phyloP scores from a whole-genome alignment of 1,284 basidiomycete genomes.

The Melampsora occidentalis region DNA sequence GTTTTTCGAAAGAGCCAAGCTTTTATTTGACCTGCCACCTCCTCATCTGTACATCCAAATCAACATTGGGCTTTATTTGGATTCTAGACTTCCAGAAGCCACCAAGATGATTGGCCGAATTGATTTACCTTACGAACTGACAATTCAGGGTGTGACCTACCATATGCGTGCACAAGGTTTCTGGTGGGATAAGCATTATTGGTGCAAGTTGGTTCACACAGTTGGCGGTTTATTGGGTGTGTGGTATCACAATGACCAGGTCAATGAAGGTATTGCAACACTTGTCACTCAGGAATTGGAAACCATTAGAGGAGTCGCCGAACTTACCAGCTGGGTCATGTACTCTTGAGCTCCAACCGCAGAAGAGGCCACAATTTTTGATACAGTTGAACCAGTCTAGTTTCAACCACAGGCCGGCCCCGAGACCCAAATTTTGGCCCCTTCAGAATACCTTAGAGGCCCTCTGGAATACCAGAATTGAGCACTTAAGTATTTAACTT shows the following conservation, averaged over 20 bases:
- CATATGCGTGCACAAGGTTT: neutral
- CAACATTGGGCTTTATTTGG: neutral
- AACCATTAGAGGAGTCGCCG: neutral
- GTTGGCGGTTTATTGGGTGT: neutral
- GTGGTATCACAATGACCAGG: neutral
- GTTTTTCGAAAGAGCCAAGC: no score
- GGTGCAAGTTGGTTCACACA: neutral
- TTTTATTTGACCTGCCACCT: no score
- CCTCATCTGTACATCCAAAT: no score
- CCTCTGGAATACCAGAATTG: no score
- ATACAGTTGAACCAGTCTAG: no score
- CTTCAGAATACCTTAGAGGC: no score
- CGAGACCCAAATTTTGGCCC: no score
- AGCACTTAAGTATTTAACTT: no score
- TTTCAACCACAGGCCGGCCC: no score
- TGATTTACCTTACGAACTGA: neutral
- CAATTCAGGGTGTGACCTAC: neutral
- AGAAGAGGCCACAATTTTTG: neutral
- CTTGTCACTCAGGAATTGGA: neutral
- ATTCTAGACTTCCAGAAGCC: neutral
- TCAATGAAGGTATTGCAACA: neutral
- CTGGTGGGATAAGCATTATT: neutral
- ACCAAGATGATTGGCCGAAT: neutral
- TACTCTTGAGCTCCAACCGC: neutral
- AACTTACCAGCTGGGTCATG: slow-evolving; percentile 3